phyloP scores from a whole-genome alignment of 2,329 filamentous ascomycete species.

The Apiospora pterosperma region DNA sequence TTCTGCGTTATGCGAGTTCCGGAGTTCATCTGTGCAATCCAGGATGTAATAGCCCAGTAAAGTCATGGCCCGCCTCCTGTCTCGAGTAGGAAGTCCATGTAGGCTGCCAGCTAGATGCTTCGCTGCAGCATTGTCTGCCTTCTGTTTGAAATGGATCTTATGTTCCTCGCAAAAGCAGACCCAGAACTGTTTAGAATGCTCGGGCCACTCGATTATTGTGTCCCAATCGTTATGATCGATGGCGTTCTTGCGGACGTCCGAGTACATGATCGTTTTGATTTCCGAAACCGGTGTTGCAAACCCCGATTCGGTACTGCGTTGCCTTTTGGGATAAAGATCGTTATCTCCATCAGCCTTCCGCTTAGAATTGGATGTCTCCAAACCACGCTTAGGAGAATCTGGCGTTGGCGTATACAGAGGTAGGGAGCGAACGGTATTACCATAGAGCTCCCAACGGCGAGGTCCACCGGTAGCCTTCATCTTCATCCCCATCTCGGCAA shows the following conservation, averaged over 20 bases:
- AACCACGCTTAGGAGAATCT: not conserved
- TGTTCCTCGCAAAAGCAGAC: slow-evolving; percentile 38
- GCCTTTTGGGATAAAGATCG: not conserved
- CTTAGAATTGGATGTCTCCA: not conserved
- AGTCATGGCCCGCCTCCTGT: slow-evolving; percentile 25
- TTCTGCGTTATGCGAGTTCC: slow-evolving; percentile 29
- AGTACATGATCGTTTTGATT: not conserved
- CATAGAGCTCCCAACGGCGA: not conserved
- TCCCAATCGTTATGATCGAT: slow-evolving; percentile 14
- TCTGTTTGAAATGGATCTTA: slow-evolving; percentile 30
- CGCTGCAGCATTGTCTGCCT: slow-evolving; percentile 32
- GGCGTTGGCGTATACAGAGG: not conserved
- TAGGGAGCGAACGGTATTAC: not conserved
- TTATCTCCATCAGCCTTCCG: not conserved
- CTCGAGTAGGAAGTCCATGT: slow-evolving; percentile 28
- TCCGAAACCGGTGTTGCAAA: not conserved
- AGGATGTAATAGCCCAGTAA: slow-evolving; percentile 30
- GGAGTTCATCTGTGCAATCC: slow-evolving; percentile 27
- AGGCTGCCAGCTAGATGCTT: slow-evolving; percentile 32
- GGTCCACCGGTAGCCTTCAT: not conserved
- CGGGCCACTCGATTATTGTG: slow-evolving; percentile 25
- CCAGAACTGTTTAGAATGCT: slow-evolving; percentile 26
- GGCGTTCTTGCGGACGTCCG: not conserved
- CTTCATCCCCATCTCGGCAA: no score
- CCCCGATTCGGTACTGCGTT: not conserved